A percentile compares a stretch with the other conserved stretches of the same genome.
phyloP scores from a whole-genome alignment of 2,329 filamentous ascomycete genomes.

The Penicillium sp. region DNA sequence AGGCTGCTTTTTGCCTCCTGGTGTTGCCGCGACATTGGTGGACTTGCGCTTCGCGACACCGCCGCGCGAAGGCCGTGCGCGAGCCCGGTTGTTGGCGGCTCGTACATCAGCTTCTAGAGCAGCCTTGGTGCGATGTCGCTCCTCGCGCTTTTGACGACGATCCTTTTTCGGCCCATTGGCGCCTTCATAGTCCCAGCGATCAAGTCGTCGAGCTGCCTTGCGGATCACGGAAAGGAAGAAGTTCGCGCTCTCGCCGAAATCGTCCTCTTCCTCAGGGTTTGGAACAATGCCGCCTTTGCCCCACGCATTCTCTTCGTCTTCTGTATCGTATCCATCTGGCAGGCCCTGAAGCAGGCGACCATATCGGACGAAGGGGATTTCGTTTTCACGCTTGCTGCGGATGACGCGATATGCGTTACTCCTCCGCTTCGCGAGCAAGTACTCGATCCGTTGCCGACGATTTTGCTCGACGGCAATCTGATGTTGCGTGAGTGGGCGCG shows the following conservation, averaged over 20 bases:
- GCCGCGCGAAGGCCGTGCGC: slow-evolving; percentile 18
- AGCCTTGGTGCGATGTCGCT: slow-evolving; percentile 32
- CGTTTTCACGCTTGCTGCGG: slow-evolving; percentile 35
- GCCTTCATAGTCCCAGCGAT: slow-evolving; percentile 44
- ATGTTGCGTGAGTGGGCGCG: slow-evolving; percentile 47
- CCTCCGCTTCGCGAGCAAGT: slow-evolving; percentile 43
- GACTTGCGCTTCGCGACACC: slow-evolving; percentile 29
- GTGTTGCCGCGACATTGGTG: slow-evolving; percentile 17
- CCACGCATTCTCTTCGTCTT: slow-evolving; percentile 42
- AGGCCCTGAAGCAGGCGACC: slow-evolving; percentile 41
- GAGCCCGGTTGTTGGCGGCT: slow-evolving; percentile 17
- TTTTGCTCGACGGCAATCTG: slow-evolving; percentile 49
- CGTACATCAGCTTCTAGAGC: slow-evolving; percentile 22
- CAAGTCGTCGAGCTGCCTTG: slow-evolving; percentile 41
- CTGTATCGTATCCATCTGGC: slow-evolving; percentile 45
- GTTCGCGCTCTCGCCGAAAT: slow-evolving; percentile 46
- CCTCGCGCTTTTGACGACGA: slow-evolving; percentile 35
- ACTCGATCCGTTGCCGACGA: slow-evolving; percentile 45
- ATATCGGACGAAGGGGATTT: slow-evolving; percentile 39
- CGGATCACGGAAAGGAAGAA: slow-evolving; percentile 42
- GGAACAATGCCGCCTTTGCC: slow-evolving; percentile 42
- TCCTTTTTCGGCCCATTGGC: slow-evolving; percentile 38
- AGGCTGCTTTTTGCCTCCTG: slow-evolving; percentile 20
- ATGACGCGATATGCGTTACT: slow-evolving; percentile 36
- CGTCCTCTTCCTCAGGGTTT: slow-evolving; percentile 42